Base-by-base conservation (phyloP, 1,284 basidiomycete genomes). In the Exobasidium cylindrosporum region DNA sequence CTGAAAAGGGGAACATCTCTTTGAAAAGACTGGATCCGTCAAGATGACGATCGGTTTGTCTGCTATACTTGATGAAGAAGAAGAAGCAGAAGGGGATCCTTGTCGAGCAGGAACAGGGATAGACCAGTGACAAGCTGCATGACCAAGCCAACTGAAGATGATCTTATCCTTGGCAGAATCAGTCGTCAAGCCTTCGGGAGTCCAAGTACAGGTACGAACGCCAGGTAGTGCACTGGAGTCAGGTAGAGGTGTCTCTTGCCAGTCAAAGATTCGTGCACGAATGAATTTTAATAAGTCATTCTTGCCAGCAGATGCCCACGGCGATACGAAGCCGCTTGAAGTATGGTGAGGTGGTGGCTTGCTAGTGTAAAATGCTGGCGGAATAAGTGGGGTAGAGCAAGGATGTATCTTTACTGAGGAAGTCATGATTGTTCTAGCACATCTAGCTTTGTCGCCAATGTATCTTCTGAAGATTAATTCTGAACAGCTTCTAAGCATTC, bases 71-170 rank as follows among this genome's bases (percentile, higher is more conserved):
- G 35, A 40, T 40, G 35, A 40, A 40, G 35, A 40, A 10, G 35
- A 40, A 10, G 35, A 40, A 10, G 7, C 35, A 10, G 35, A 40
- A 40, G 17, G 35, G 7, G 35, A 7, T 40, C 17, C 17, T 14
- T 28, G 28, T 6, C n/a, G 1, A 11, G 56, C 31, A 43, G 44
- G 44, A 50, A 71, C 64, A 11, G 69, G 70, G 28, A 71, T 64
- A 40, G 64, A 66, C 2, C 68, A 52, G 46, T 70, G 70, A 56
- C 68, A 69, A 46, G 63, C 61, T n/a, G 70, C 70, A 35, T 72
- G 70, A 13, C 72, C 71, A 17, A 74, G 60, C 70, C 71, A 74
- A 30, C 69, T 74, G 58, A 72, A 71, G 4, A 56, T 60, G 52
- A 72, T 61, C 26, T 50, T 60, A 29, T 52, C 59, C 35, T 17